These are phyloP conservation scores for Casuarina equisetifolia DNA, from an alignment of 306 rosid species.

Conservation along the genomic window DNA sequence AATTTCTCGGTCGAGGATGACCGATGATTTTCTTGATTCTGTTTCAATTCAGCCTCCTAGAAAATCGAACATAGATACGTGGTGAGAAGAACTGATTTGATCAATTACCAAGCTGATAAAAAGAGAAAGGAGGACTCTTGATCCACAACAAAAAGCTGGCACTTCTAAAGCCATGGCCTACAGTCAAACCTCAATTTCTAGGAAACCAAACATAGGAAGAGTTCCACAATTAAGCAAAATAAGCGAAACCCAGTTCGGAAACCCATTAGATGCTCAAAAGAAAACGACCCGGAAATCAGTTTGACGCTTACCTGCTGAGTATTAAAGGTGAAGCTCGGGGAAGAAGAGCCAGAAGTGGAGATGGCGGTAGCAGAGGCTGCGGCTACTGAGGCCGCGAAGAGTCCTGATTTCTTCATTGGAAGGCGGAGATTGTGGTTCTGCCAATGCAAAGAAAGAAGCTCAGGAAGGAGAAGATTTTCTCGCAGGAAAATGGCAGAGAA, in stretches of 20 bases:
- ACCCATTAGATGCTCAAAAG: background rate
- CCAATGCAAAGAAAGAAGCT: background rate
- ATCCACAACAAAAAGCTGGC: background rate
- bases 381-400: conserved; percentile 42
- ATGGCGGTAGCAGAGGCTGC: conserved; percentile 40
- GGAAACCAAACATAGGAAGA: conserved; percentile 18
- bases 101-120: background rate
- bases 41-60: conserved; percentile 27
- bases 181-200: conserved; percentile 4
- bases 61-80: background rate
- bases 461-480: background rate
- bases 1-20: conserved; percentile 33
- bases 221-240: background rate
- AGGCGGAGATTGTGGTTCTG: background rate
- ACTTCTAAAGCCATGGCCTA: too few relatives aligned
- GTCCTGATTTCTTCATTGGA: conserved; percentile 45
- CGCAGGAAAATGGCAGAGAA: conserved; percentile 6
- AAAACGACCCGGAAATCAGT: background rate
- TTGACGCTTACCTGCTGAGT: conserved; percentile 33
- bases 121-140: background rate
- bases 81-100: background rate
- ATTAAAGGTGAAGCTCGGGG: conserved; percentile 17
- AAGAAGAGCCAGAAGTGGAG: conserved; percentile 26
- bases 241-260: background rate
- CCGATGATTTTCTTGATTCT: conserved; percentile 21